These are phyloP conservation scores for Fusarium mexicanum DNA, from an alignment of 2,329 filamentous ascomycete genomes.

Conservation along the genomic window DNA sequence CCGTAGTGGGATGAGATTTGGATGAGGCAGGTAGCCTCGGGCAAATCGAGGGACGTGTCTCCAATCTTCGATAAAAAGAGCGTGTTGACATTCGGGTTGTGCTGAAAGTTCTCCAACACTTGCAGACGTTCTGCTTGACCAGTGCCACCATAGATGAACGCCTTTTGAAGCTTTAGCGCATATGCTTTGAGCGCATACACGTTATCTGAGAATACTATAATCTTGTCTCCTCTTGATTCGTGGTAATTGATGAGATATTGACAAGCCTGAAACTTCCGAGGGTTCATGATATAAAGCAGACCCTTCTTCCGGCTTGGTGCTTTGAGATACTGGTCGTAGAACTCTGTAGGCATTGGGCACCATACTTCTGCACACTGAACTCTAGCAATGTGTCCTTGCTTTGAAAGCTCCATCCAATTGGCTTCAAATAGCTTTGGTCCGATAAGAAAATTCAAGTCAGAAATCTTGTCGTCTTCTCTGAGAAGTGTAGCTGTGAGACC, in stretches of 20 bases:
- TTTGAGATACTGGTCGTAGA: slow-evolving; percentile 92
- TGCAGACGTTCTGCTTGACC: slow-evolving; percentile 84
- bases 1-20: slow-evolving; percentile 98
- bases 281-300: slow-evolving; percentile 93
- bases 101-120: slow-evolving; percentile 94
- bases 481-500: slow-evolving; percentile 93
- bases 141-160: slow-evolving; percentile 91
- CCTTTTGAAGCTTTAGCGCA: slow-evolving; percentile 83
- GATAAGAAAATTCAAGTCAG: slow-evolving; percentile 95
- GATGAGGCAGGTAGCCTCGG: slow-evolving; percentile 95
- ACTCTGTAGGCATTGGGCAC: slow-evolving; percentile 99
- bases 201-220: slow-evolving; percentile 98
- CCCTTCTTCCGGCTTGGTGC: slow-evolving; percentile 63
- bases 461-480: slow-evolving; percentile 98
- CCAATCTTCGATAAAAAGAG: slow-evolving; percentile 98
- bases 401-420: slow-evolving; percentile 98
- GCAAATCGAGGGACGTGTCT: slow-evolving; percentile 96
- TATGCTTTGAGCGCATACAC: slow-evolving; percentile 92
- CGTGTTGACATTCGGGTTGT: slow-evolving; percentile 89
- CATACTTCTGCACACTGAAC: slow-evolving; percentile 99
- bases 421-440: slow-evolving; percentile 98
- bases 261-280: slow-evolving; percentile 94
- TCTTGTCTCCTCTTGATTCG: slow-evolving; percentile 92
- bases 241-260: slow-evolving; percentile 99
- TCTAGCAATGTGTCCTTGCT: slow-evolving; percentile 95